Evolutionary conservation across 2,329 filamentous ascomycete genomes (phyloP).

Genomic region (Hirsutella minnesotensis): DNA sequence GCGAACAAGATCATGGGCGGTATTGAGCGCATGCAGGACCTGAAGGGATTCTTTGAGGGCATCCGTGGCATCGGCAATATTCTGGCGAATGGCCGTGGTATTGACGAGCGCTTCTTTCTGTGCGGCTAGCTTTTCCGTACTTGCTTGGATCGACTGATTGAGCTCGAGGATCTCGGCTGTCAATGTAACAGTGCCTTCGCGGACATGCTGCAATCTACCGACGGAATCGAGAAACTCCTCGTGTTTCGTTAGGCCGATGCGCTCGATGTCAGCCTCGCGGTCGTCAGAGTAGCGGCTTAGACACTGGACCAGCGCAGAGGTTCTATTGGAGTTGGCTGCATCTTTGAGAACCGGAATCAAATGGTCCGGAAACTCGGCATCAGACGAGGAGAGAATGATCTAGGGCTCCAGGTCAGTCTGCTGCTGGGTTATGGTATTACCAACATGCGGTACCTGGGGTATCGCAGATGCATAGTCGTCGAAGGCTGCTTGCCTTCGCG

Average conservation of each 20-base stretch:
- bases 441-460: constrained; percentile 31
- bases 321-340: constrained; percentile 64
- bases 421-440: background rate
- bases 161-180: constrained; percentile 85
- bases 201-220: constrained; percentile 82
- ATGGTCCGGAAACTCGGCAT: constrained; percentile 90
- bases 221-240: constrained; percentile 93
- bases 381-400: constrained; percentile 87
- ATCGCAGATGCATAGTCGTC: constrained; percentile 36
- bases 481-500: constrained; percentile 30
- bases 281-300: constrained; percentile 64
- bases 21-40: constrained; percentile 83
- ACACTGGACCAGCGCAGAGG: constrained; percentile 62
- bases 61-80: constrained; percentile 85
- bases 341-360: constrained; percentile 90
- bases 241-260: constrained; percentile 88
- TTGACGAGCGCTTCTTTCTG: constrained; percentile 94
- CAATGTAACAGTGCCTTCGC: constrained; percentile 78
- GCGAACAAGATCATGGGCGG: constrained; percentile 80
- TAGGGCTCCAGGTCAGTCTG: constrained; percentile 24
- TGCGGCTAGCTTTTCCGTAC: constrained; percentile 84
- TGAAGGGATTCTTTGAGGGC: constrained; percentile 85
- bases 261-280: constrained; percentile 83
- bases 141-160: constrained; percentile 89
- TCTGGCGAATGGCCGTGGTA: constrained; percentile 82